Conservation (phyloP, 2,329 filamentous ascomycete genomes). For the Phyllosticta citrichinensis region DNA sequence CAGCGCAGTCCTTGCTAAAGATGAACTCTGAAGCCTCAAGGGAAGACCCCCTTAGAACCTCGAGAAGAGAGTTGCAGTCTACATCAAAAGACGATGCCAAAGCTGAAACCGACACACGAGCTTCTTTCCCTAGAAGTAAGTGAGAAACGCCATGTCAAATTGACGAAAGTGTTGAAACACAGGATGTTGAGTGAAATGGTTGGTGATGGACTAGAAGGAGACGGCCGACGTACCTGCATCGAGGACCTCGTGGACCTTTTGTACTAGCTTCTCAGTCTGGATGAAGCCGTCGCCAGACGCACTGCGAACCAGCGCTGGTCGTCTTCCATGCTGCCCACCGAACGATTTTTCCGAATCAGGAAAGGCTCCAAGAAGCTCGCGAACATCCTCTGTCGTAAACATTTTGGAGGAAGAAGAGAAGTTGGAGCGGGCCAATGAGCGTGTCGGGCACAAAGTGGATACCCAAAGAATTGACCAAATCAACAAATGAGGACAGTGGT, state of each 20-base stretch:
- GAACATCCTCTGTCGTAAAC: conserved; percentile 26
- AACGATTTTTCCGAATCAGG: conserved; percentile 11
- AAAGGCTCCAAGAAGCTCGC: conserved; percentile 18
- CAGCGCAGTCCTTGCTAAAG: background rate
- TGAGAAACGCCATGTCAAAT: background rate
- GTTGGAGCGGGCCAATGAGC: background rate
- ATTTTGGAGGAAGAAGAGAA: conserved; percentile 13
- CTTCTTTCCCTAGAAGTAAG: background rate
- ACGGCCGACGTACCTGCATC: background rate
- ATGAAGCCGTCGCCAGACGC: conserved; percentile 20
- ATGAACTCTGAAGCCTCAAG: background rate
- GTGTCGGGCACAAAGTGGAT: background rate
- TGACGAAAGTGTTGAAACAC: background rate
- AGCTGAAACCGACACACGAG: background rate
- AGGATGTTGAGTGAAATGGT: background rate
- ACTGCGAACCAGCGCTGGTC: conserved; percentile 16
- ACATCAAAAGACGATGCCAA: background rate
- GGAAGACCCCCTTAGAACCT: background rate
- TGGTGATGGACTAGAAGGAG: background rate
- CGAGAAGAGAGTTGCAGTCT: background rate
- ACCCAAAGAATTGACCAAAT: background rate
- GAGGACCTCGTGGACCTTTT: conserved; percentile 16
- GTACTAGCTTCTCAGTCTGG: conserved; percentile 15
- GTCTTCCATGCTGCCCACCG: background rate
- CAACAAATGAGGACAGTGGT: background rate